phyloP scores from a whole-genome alignment of 805 yeast species.

The Blastobotrys parvus region DNA sequence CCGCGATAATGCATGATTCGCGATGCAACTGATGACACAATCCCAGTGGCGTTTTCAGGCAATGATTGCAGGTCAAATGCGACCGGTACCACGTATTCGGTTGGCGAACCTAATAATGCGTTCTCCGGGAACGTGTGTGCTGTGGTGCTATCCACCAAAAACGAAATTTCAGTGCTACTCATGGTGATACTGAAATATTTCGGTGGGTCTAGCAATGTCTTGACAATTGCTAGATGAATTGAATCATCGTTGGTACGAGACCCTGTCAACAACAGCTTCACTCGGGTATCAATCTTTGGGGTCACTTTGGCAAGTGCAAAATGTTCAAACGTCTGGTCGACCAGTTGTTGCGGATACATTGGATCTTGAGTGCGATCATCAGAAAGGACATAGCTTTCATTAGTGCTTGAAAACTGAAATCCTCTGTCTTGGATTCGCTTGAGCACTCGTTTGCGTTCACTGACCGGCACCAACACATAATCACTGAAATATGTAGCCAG shows the following conservation, averaged over 20 bases:
- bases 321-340: slow-evolving; percentile 5
- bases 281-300: slow-evolving; percentile 36
- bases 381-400: slow-evolving; percentile 34
- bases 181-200: slow-evolving; percentile 23
- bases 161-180: slow-evolving; percentile 24
- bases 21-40: slow-evolving; percentile 57
- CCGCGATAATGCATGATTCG: slow-evolving; percentile 32
- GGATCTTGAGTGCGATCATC: slow-evolving; percentile 6
- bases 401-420: slow-evolving; percentile 38
- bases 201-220: slow-evolving; percentile 27
- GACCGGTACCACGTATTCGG: slow-evolving; percentile 50
- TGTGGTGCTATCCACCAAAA: slow-evolving; percentile 20
- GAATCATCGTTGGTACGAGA: slow-evolving; percentile 40
- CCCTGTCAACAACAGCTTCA: slow-evolving; percentile 46
- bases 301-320: slow-evolving; percentile 29
- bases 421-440: slow-evolving; percentile 35
- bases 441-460: slow-evolving; percentile 37
- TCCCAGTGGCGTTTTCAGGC: slow-evolving; percentile 56
- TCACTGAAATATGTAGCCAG: slow-evolving; percentile 57
- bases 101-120: slow-evolving; percentile 47
- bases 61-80: slow-evolving; percentile 44
- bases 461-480: slow-evolving; percentile 49
- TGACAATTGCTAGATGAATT: slow-evolving; percentile 31
- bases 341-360: slow-evolving; percentile 4
- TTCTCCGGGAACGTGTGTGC: slow-evolving; percentile 37